phyloP scores from a whole-genome alignment of 106 monocot species.

The Dioscorea zingiberensis region DNA sequence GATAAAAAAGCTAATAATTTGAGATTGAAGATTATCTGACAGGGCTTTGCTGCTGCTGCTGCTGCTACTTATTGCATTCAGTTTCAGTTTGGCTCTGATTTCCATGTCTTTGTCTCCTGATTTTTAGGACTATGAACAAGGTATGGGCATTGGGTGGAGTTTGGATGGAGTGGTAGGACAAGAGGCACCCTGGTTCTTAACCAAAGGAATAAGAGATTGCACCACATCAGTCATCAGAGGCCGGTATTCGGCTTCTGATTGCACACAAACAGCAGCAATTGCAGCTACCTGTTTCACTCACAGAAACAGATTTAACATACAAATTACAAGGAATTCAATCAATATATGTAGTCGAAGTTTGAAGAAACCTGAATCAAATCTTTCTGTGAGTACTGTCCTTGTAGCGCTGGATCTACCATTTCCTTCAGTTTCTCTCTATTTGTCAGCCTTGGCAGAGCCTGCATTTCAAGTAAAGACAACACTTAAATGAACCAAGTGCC shows the following conservation, averaged over 20 bases:
- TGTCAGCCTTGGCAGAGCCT: constrained; percentile 92
- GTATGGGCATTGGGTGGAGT: constrained; percentile 9
- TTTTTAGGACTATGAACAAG: not conserved
- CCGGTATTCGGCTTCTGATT: constrained; percentile 88
- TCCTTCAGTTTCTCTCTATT: constrained; percentile 80
- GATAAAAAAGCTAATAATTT: no score
- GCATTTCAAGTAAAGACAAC: not conserved
- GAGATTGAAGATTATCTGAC: no score
- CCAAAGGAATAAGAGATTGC: constrained; percentile 86
- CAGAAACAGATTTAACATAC: not conserved
- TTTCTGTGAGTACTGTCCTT: constrained; percentile 75
- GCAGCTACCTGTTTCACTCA: constrained; percentile 65
- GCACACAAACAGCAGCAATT: constrained; percentile 91
- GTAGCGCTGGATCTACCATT: constrained; percentile 84
- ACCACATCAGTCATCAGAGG: constrained; percentile 93
- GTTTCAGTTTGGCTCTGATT: no score
- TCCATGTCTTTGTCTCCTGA: not conserved
- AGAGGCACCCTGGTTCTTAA: constrained; percentile 19
- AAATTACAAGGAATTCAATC: not conserved
- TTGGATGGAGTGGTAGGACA: constrained; percentile 27
- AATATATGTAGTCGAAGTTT: not conserved
- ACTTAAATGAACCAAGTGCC: no score
- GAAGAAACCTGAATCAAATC: constrained; percentile 64
- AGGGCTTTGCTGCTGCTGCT: no score
- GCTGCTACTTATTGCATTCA: no score